Evolutionary conservation across 441 rosid species (phyloP), one percentile per base, ranked within the genome.

Genomic region (Pelargonium cotyledonis): DNA sequence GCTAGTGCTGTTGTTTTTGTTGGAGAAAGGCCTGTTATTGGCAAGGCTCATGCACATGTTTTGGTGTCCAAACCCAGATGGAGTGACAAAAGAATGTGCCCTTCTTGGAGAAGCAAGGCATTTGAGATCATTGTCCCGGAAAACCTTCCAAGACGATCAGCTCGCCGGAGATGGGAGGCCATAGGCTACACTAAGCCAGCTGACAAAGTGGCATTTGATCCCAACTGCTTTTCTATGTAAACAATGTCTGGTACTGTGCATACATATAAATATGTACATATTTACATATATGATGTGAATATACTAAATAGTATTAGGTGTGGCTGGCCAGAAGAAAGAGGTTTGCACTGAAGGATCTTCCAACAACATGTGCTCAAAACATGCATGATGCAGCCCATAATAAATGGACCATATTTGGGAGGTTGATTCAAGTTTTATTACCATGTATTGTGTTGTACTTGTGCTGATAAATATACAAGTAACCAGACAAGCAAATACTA

Each of bases 111-210:
- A 47, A 38, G 68, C 26, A 89, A 87, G 63, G 79, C 92, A 14
- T 67, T 84, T 0, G 92, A 89, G 79, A 80, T 88, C 2, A 75
- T 89, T 14, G 88, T 89, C 60, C 95, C 95, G 4, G 95, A 89
- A 79, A 85, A 87, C 69, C 95, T 89, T 60, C 95, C 95, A 0
- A 75, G 95, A 55, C 89, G 88, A 2, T 63, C 85, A 0, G 70
- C 75, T 75, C 78, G 68, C 26, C 62, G 90, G 65, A 80, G 85
- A 65, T 78, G 77, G 77, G 89, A 85, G 73, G 65, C 66, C 1
- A 77, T 82, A 12, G 79, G 72, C 9, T 11, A 65, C 8, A 43
- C 67, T 40, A 46, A 70, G 38, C 73, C 84, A 1, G 53, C 63
- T 1, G 68, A 69, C 6, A 66, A 73, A 55, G 66, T 70, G 47